A percentile compares a stretch with the other conserved stretches of the same genome.
These are phyloP conservation scores for Volutella citrinella DNA, from an alignment of 2,329 filamentous ascomycete species.

Conservation along the genomic window DNA sequence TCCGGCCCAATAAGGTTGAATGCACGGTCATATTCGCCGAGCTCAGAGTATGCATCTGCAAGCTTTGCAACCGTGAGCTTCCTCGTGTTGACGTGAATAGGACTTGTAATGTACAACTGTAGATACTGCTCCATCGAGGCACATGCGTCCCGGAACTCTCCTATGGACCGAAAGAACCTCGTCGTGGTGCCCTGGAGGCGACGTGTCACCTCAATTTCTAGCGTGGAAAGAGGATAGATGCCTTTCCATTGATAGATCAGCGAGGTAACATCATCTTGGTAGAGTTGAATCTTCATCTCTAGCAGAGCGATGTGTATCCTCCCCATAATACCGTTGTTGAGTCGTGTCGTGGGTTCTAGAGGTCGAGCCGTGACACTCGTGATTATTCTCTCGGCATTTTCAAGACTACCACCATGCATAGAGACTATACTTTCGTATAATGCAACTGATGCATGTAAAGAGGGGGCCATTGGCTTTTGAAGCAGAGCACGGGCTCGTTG, in stretches of 20 bases:
- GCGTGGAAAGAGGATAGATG: slow-evolving; percentile 15
- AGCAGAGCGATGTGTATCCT: slow-evolving; percentile 25
- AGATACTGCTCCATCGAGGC: slow-evolving; percentile 26
- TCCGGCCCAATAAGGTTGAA: slow-evolving; percentile 17
- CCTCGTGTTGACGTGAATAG: slow-evolving; percentile 20
- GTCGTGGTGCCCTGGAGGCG: slow-evolving; percentile 22
- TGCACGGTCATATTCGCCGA: slow-evolving; percentile 17
- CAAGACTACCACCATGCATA: slow-evolving; percentile 18
- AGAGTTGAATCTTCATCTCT: slow-evolving; percentile 26
- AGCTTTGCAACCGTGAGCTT: slow-evolving; percentile 22
- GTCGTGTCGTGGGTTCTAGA: slow-evolving; percentile 11
- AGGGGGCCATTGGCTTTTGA: slow-evolving; percentile 21
- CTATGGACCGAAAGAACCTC: slow-evolving; percentile 25
- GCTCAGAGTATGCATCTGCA: slow-evolving; percentile 23
- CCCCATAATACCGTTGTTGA: slow-evolving; percentile 20
- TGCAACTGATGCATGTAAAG: slow-evolving; percentile 21
- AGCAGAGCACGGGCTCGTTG: slow-evolving; percentile 12
- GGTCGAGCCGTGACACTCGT: too few species aligned
- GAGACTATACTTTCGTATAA: slow-evolving; percentile 23
- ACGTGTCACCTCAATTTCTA: slow-evolving; percentile 25
- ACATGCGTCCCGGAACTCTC: slow-evolving; percentile 20
- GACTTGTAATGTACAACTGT: slow-evolving; percentile 15
- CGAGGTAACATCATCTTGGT: slow-evolving; percentile 19
- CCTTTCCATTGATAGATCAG: slow-evolving; percentile 25
- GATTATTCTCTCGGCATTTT: too few species aligned